A percentile compares a stretch with the other conserved stretches of the same genome.
These are phyloP conservation scores for Saccharomycopsis amapae DNA, from an alignment of 805 yeast species.

Conservation along the genomic window DNA sequence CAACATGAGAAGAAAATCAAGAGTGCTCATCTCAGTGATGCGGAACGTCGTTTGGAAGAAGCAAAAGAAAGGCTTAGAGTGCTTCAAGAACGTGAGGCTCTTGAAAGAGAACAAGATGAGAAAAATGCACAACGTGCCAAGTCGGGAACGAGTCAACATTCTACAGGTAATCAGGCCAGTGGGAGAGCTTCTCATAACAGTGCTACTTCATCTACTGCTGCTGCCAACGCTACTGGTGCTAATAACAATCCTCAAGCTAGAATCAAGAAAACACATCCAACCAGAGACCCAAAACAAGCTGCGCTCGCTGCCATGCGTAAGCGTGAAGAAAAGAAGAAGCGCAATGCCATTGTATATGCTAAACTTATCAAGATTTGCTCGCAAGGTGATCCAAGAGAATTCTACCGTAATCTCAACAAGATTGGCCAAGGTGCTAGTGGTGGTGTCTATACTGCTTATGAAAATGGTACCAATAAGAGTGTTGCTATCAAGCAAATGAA, in stretches of 20 bases:
- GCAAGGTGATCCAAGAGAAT: slow-evolving; percentile 71
- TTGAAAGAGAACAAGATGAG: slow-evolving; percentile 11
- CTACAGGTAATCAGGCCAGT: slow-evolving; percentile 28
- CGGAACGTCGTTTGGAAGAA: slow-evolving; percentile 15
- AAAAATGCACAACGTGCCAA: neutral
- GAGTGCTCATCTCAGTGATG: slow-evolving; percentile 1
- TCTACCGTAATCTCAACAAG: slow-evolving; percentile 64
- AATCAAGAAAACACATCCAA: slow-evolving; percentile 23
- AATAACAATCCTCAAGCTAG: slow-evolving; percentile 25
- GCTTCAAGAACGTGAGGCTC: slow-evolving; percentile 17
- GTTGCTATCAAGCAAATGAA: slow-evolving; percentile 98
- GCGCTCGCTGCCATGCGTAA: slow-evolving; percentile 56
- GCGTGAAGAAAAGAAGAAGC: slow-evolving; percentile 69
- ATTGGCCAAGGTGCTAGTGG: slow-evolving; percentile 99
- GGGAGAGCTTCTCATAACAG: neutral
- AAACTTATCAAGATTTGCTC: slow-evolving; percentile 72
- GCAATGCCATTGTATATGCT: slow-evolving; percentile 64
- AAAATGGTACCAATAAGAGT: slow-evolving; percentile 42
- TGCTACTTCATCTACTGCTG: neutral
- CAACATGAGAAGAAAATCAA: slow-evolving; percentile 12
- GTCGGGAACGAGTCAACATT: neutral
- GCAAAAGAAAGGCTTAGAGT: slow-evolving; percentile 16
- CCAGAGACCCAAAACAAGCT: slow-evolving; percentile 35
- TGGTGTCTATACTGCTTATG: slow-evolving; percentile 87
- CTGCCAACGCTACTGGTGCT: neutral